Evolutionary conservation across 768 basidiomycete genomes (phyloP).

Genomic region (Suillus decipiens): DNA sequence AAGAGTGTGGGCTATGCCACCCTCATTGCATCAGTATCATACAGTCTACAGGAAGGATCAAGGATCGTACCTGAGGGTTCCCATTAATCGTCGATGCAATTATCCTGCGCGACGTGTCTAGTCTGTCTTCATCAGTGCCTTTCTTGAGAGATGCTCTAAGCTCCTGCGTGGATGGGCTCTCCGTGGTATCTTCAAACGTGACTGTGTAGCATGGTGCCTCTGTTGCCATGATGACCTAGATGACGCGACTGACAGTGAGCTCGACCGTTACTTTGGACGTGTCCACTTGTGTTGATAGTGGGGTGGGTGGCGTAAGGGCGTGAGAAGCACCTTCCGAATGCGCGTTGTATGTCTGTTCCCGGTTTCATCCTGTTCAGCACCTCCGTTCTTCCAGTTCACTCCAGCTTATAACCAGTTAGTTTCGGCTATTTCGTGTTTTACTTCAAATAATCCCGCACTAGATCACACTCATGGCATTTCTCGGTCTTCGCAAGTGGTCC

Average conservation of each 20-base stretch:
- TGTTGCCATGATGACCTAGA: not conserved
- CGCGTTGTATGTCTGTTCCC: not conserved
- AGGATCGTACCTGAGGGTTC: conserved; percentile 45
- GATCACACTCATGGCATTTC: not conserved
- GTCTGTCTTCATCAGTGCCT: not conserved
- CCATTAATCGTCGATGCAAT: not conserved
- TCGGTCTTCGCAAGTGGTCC: not conserved
- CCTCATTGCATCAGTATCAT: not conserved
- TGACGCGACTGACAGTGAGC: not conserved
- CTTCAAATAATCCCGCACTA: not conserved
- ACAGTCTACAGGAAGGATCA: not conserved
- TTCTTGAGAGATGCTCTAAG: not conserved
- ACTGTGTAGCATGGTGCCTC: conserved; percentile 1
- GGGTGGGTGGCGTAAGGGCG: not conserved
- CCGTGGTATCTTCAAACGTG: not conserved
- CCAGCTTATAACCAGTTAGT: not conserved
- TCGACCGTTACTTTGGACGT: not conserved
- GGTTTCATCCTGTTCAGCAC: not conserved
- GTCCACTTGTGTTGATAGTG: not conserved
- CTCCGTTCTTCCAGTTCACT: not conserved
- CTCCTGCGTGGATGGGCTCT: not conserved
- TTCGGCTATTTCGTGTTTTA: not conserved
- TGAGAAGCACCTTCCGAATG: not conserved
- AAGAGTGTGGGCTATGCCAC: not conserved
- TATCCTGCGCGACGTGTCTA: not conserved